Base-by-base conservation (phyloP, 2,329 filamentous ascomycete genomes). In the Lecanosticta acicola region DNA sequence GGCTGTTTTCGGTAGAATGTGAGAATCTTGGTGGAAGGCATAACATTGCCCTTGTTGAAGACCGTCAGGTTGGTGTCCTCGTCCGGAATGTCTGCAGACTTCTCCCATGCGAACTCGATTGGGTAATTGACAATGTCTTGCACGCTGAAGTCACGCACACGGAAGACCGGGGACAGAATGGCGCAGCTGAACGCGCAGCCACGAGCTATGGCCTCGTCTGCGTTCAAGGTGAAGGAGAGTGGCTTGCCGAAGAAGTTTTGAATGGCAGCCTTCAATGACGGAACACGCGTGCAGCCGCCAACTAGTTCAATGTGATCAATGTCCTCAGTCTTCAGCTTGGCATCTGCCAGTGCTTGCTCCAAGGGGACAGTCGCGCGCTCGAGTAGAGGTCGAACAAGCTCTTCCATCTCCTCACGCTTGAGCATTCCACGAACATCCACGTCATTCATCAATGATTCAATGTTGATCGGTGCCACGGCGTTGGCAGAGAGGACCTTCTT, bases 401-500 rank as follows among this genome's bases (percentile, higher is more conserved):
- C 82, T 76, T 98, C 93, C 47, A 98, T 82, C 66, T 97, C 91
- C 65, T 95, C 87, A 54, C 93, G 85, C 68, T 91, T 96, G 64
- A 98, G 78, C 78, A 94, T 85, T 50, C 85, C 76, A 43, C 80
- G 81, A 32, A 95, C 93, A 67, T 98, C 93, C 51, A 95, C 76
- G 67, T 98, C 93, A 71, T 97, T 94, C 90, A 98, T 97, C 59
- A 98, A 77, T 29, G 90, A 96, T 76, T 98, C 93, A 63, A 98
- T 94, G 77, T 90, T 97, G 69, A 98, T 72, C 40, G 91, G 88
- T 14, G 91, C 89, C 65, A 85, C 80, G 59, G 90, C 85, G 74
- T 97, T 97, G 66, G 93, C 93, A 29, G 91, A 97, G 46, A 98
- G 77, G 45, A 97, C 84, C 82, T 97, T 97, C 84, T 98, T 98